These are phyloP conservation scores for Aspergillus pseudoviridinutans DNA, from an alignment of 2,329 filamentous ascomycete genomes.

Conservation along the genomic window DNA sequence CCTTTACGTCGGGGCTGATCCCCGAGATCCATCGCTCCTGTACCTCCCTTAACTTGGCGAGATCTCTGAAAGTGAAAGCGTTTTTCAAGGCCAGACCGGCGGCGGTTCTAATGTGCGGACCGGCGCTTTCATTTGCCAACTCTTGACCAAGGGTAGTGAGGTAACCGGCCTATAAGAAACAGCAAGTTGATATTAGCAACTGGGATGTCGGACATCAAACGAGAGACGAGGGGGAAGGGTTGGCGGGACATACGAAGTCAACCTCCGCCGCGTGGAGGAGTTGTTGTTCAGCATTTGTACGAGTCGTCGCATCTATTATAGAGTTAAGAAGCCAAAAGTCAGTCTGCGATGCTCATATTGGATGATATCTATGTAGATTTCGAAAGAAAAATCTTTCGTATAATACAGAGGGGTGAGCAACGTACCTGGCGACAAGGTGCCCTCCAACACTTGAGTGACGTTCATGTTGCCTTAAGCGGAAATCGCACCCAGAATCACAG, in stretches of 20 bases:
- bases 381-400: background rate
- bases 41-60: conserved; percentile 77
- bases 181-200: conserved; percentile 21
- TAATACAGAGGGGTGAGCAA: conserved; percentile 24
- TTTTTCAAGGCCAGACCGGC: conserved; percentile 98
- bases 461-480: conserved; percentile 64
- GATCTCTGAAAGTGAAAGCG: conserved; percentile 92
- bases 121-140: conserved; percentile 83
- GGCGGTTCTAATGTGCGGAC: conserved; percentile 82
- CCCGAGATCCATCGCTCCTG: conserved; percentile 90
- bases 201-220: background rate
- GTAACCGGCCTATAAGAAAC: conserved; percentile 70
- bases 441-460: conserved; percentile 96
- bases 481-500: conserved; percentile 19
- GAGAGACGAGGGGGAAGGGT: conserved; percentile 28
- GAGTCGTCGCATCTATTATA: conserved; percentile 79
- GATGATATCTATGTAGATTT: background rate
- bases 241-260: conserved; percentile 73
- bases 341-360: conserved; percentile 17
- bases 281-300: conserved; percentile 90
- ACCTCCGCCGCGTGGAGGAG: conserved; percentile 86
- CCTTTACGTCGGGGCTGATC: conserved; percentile 77
- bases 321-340: conserved; percentile 30
- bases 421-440: conserved; percentile 89
- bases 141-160: conserved; percentile 88